Evolutionary conservation across 305 asterid genomes (phyloP).

Genomic region (Withania somnifera): DNA sequence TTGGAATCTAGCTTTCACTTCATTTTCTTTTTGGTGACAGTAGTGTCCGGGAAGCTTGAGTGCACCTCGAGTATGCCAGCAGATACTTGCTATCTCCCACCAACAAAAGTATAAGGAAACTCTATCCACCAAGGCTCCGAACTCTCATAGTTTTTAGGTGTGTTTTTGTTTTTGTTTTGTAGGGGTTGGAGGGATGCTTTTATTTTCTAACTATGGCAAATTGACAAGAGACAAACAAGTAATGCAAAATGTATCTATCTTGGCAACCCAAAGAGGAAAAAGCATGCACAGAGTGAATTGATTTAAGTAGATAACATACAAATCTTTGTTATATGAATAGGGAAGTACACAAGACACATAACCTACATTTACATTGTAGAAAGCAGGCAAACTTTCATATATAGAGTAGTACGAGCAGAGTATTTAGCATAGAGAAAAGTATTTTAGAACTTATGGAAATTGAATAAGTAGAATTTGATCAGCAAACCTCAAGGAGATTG

Average conservation of each 20-base stretch:
- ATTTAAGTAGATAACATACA: neutral
- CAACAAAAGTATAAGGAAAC: neutral
- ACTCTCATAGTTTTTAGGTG: neutral
- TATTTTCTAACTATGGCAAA: neutral
- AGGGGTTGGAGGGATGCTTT: too few relatives aligned
- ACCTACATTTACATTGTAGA: neutral
- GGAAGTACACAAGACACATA: neutral
- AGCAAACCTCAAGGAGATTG: constrained; percentile 41
- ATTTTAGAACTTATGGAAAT: neutral
- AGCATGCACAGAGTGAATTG: neutral
- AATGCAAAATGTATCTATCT: neutral
- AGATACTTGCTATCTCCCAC: neutral
- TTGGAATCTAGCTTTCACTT: too few relatives aligned
- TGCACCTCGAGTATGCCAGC: neutral
- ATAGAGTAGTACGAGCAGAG: neutral
- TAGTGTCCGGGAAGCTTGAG: too few relatives aligned
- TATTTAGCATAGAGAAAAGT: neutral
- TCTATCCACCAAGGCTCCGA: neutral
- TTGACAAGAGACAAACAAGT: neutral
- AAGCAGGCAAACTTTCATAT: neutral
- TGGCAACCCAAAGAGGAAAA: neutral
- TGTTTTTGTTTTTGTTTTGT: neutral
- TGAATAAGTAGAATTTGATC: neutral
- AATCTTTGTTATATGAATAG: neutral
- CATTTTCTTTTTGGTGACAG: too few relatives aligned